These are phyloP conservation scores for Byssothecium circinans DNA, from an alignment of 2,329 filamentous ascomycete species.

Conservation along the genomic window DNA sequence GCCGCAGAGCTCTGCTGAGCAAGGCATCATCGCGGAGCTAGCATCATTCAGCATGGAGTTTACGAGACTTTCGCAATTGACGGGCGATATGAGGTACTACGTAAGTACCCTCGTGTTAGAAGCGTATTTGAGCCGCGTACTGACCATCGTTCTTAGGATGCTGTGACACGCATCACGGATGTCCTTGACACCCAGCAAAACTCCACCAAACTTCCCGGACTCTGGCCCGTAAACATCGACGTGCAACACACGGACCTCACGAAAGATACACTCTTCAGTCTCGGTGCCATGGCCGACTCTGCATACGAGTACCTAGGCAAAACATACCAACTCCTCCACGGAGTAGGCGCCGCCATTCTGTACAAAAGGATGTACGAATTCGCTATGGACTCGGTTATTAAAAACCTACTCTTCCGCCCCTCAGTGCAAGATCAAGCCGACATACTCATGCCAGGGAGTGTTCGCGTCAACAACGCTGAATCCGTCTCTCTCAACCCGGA, in stretches of 20 bases:
- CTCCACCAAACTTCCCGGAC: conserved; percentile 45
- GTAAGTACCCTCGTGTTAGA: no score
- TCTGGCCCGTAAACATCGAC: conserved; percentile 44
- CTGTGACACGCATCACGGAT: conserved; percentile 43
- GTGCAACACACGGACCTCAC: conserved; percentile 28
- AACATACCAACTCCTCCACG: conserved; percentile 22
- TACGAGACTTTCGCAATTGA: conserved; percentile 47
- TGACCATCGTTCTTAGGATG: conserved; percentile 25
- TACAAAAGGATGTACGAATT: conserved; percentile 59
- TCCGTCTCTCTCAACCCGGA: conserved; percentile 23
- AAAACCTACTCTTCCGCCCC: conserved; percentile 51
- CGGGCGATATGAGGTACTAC: conserved; percentile 48
- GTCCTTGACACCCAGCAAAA: conserved; percentile 45
- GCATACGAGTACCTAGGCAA: conserved; percentile 44
- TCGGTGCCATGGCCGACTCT: conserved; percentile 36
- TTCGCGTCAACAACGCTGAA: conserved; percentile 35
- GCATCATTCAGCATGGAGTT: conserved; percentile 50
- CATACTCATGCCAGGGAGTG: conserved; percentile 40
- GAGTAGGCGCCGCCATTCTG: conserved; percentile 32
- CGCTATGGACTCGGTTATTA: conserved; percentile 43
- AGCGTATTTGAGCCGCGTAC: no score
- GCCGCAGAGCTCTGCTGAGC: conserved; percentile 36
- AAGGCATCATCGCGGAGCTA: conserved; percentile 47
- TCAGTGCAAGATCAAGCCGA: conserved; percentile 49
- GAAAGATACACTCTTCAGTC: conserved; percentile 43